Evolutionary conservation across 306 rosid species (phyloP), one percentile per base, ranked within the genome.

Genomic region (Gillenia trifoliata): DNA sequence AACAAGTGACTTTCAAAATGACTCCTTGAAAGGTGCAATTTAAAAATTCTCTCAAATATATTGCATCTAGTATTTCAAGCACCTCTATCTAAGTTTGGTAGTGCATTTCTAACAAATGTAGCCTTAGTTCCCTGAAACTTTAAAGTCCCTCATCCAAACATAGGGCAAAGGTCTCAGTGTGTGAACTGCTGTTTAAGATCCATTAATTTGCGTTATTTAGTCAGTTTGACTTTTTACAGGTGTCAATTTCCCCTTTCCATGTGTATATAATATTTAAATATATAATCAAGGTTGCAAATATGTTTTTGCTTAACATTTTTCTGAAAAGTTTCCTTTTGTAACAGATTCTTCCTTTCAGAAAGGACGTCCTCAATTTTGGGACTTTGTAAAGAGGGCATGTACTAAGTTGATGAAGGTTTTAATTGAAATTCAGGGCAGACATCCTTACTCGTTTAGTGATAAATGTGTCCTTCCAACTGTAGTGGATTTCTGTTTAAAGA

Each of bases 381-480:
- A 89, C 71, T 89, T 93, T 71, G 20, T 88, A 72, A 87, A 79
- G 89, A 88, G 96, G 80, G 91, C 94, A 61, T 88, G 96, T 78
- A 88, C 85, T 79, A 91, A 91, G 81, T 84, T 93, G 84, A 88
- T 91, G 94, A 93, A 91, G 82, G 88, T 93, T 78, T 85, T 93
- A 83, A 88, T 93, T 85, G 89, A 86, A 77, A 83, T 91, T 84
- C 98, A 93, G 72, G 94, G 89, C 54, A 87, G 89, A 77, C 98
- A 94, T 87, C 98, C 98, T 25, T 94, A 84, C 74, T 87, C 97
- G 11, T 94, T 94, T 83, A 89, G 98, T 49, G 93, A 91, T 82
- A 87, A 94, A 79, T 74, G 81, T 64, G 97, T 94, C 50, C 96
- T 94, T 86, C 91, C 92, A 72, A 77, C 89, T 36, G 92, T 88